Percentiles rank a stretch among this genome's conserved stretches.
phyloP scores from a whole-genome alignment of 164 flowering plant species.

The Macadamia integrifolia region DNA sequence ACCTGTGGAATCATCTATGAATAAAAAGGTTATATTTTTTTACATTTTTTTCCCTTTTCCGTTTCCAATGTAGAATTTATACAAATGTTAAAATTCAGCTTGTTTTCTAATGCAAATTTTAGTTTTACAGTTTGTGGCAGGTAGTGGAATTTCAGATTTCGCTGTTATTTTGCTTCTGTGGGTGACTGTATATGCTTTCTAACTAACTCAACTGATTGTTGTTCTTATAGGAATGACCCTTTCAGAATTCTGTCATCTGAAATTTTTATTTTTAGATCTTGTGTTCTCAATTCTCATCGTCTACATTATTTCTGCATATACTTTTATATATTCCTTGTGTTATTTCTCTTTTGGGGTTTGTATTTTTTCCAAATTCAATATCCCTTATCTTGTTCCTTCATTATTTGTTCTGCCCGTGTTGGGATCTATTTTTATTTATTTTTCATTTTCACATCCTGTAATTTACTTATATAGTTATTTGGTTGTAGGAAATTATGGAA shows the following conservation, averaged over 20 bases:
- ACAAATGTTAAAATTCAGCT: no score
- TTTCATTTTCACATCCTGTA: background rate
- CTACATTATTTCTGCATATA: background rate
- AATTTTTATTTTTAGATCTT: no score
- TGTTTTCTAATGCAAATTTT: no score
- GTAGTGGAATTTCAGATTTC: background rate
- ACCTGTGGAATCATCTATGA: constrained; percentile 19
- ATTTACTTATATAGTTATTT: background rate
- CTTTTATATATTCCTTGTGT: background rate
- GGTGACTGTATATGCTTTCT: background rate
- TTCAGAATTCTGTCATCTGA: no score
- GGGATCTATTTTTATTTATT: background rate
- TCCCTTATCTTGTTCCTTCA: background rate
- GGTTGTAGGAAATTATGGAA: constrained; percentile 44
- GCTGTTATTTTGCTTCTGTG: background rate
- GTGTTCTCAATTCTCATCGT: background rate
- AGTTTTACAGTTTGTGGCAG: background rate
- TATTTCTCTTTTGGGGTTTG: no score
- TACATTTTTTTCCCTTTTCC: background rate
- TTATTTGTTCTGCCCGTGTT: background rate
- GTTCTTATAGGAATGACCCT: background rate
- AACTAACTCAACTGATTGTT: background rate
- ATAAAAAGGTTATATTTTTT: constrained; percentile 27
- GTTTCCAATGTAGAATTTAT: no score
- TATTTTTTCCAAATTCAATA: background rate